phyloP scores from a whole-genome alignment of 768 basidiomycete genomes.

The Pleurotus salmoneostramineus region DNA sequence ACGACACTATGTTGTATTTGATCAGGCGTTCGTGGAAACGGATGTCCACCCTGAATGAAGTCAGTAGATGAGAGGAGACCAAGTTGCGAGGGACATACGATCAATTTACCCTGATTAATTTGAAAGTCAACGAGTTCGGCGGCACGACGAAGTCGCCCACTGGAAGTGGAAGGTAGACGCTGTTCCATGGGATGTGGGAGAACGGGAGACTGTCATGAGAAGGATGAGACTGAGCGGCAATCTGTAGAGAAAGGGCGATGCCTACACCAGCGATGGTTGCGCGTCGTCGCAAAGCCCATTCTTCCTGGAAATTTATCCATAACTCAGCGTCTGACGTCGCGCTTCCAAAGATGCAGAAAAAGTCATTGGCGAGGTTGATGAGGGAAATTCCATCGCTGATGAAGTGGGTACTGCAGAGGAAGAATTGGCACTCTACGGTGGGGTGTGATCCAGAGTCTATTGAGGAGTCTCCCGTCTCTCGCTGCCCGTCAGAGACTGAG shows the following conservation, averaged over 20 bases:
- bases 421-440: slow-evolving; percentile 44
- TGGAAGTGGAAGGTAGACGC: slow-evolving; percentile 31
- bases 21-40: slow-evolving; percentile 51
- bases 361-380: slow-evolving; percentile 77
- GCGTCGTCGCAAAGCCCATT: slow-evolving; percentile 16
- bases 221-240: not conserved
- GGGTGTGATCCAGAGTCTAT: not conserved
- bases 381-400: slow-evolving; percentile 87
- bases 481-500: slow-evolving; percentile 19
- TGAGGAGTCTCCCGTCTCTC: not conserved
- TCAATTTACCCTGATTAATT: slow-evolving; percentile 46
- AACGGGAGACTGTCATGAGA: slow-evolving; percentile 6
- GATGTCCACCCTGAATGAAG: slow-evolving; percentile 60
- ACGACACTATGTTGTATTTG: slow-evolving; percentile 58
- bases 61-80: not conserved
- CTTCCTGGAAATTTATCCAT: slow-evolving; percentile 23
- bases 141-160: slow-evolving; percentile 35
- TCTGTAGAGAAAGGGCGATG: not conserved
- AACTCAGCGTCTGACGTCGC: slow-evolving; percentile 23
- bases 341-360: slow-evolving; percentile 60
- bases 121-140: slow-evolving; percentile 55
- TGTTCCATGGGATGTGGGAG: slow-evolving; percentile 46
- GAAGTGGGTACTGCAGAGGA: slow-evolving; percentile 78
- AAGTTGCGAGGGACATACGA: slow-evolving; percentile 33
- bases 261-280: slow-evolving; percentile 14